Evolutionary conservation across 768 basidiomycete genomes (phyloP).

Genomic region (Pisolithus marmoratus): DNA sequence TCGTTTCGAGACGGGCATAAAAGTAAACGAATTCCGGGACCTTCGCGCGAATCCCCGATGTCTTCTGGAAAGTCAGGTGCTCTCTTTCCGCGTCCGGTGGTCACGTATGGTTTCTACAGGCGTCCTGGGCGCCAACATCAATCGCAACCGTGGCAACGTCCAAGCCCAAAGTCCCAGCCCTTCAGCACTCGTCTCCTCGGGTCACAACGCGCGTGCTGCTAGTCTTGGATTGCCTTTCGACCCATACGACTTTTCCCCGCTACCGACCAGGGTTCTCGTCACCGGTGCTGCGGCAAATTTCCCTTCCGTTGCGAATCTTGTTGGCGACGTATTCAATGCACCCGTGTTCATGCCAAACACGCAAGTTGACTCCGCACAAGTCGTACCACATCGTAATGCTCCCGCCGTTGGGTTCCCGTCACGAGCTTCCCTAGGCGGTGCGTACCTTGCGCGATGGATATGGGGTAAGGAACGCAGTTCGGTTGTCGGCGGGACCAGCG

Average conservation of each 20-base stretch:
- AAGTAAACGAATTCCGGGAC: conserved; percentile 84
- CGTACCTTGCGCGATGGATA: conserved; percentile 81
- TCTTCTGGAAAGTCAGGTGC: conserved; percentile 74
- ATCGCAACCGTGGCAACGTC: conserved; percentile 27
- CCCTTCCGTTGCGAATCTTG: conserved; percentile 72
- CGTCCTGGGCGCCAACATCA: conserved; percentile 45
- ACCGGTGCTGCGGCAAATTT: conserved; percentile 83
- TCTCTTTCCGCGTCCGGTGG: conserved; percentile 81
- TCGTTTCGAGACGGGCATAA: conserved; percentile 84
- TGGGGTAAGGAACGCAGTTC: conserved; percentile 62
- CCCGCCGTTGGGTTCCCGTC: conserved; percentile 65
- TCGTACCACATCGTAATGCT: conserved; percentile 64
- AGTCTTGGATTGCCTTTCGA: conserved; percentile 70
- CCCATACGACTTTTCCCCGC: conserved; percentile 63
- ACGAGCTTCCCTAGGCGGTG: conserved; percentile 65
- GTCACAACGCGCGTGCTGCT: conserved; percentile 18
- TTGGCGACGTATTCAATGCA: conserved; percentile 80
- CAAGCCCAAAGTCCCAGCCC: conserved; percentile 26
- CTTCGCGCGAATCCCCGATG: conserved; percentile 85
- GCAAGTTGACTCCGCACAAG: conserved; percentile 73
- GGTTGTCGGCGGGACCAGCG: conserved; percentile 23
- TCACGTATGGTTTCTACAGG: conserved; percentile 67
- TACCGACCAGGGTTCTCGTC: conserved; percentile 63
- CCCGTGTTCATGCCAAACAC: conserved; percentile 70
- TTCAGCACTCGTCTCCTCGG: conserved; percentile 4